Conservation (phyloP, 2,329 filamentous ascomycete species). For the Pezizomycotina sp. region DNA sequence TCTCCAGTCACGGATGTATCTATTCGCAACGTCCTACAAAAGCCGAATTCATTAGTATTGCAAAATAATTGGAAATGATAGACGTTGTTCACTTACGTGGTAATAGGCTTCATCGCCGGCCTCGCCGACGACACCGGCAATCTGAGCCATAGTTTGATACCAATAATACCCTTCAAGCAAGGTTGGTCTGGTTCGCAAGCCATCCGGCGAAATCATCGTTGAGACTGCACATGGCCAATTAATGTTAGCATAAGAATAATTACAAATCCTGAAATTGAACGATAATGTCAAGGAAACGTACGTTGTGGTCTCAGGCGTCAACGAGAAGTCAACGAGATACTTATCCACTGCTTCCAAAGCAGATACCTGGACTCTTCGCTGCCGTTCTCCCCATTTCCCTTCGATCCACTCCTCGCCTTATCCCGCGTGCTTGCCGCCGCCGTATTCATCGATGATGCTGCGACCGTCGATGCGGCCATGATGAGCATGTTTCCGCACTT, state of each 20-base stretch:
- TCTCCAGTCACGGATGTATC: constrained; percentile 59
- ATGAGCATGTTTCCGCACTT: constrained; percentile 71
- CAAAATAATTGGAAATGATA: not conserved
- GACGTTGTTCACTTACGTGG: no score
- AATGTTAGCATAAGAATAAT: no score
- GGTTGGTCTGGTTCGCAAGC: constrained; percentile 61
- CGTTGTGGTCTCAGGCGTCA: constrained; percentile 60
- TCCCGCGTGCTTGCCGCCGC: constrained; percentile 15
- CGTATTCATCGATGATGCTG: constrained; percentile 11
- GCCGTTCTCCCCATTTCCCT: constrained; percentile 39
- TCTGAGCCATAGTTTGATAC: constrained; percentile 62
- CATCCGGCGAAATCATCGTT: constrained; percentile 70
- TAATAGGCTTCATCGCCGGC: constrained; percentile 41
- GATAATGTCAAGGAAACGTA: no score
- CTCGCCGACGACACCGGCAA: constrained; percentile 46
- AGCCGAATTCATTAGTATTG: constrained; percentile 12
- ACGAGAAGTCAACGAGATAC: constrained; percentile 57
- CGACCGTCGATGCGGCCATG: no score
- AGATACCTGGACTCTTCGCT: constrained; percentile 48
- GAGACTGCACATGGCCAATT: no score
- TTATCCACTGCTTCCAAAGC: constrained; percentile 57
- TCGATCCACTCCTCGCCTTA: constrained; percentile 42
- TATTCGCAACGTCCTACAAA: constrained; percentile 39
- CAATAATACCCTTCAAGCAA: constrained; percentile 75
- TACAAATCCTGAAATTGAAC: no score